Evolutionary conservation across 371 early-diverging fungal species (phyloP).

Genomic region (Catenaria anguillulae): DNA sequence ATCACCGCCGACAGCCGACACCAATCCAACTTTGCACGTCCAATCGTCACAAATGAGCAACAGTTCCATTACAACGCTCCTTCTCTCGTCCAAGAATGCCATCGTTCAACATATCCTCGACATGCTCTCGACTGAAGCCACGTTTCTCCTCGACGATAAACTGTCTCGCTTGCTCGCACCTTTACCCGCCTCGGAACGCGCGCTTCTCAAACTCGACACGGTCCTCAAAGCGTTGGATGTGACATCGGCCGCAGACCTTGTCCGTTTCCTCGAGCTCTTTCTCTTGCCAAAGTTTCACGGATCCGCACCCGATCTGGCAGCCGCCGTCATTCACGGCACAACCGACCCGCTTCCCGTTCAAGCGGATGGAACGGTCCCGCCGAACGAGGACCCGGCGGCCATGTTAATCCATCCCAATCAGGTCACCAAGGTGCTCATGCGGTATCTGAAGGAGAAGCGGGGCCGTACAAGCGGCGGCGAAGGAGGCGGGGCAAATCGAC

Average conservation of each 20-base stretch:
- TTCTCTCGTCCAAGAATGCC: not conserved
- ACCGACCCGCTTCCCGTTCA: too few species aligned
- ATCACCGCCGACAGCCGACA: not conserved
- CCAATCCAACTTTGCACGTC: too few species aligned
- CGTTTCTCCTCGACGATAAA: conserved; percentile 1
- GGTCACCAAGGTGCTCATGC: not conserved
- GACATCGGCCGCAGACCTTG: not conserved
- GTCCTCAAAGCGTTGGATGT: not conserved
- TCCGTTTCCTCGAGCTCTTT: not conserved
- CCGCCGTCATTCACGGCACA: not conserved
- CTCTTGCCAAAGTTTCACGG: not conserved
- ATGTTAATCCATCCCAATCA: not conserved
- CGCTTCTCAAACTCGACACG: not conserved
- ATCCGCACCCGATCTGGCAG: not conserved
- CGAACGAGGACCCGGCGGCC: too few species aligned
- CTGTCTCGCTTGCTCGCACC: not conserved
- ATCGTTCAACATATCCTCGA: not conserved
- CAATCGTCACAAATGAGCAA: too few species aligned
- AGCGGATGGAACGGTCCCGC: not conserved
- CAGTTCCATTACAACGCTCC: not conserved
- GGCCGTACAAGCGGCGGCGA: too few species aligned
- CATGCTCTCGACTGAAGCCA: not conserved
- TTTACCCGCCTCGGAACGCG: not conserved
- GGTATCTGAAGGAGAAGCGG: not conserved
- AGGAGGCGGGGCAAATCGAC: too few species aligned